Conservation (phyloP, 2,329 filamentous ascomycete species). For the Cladophialophora immunda region DNA sequence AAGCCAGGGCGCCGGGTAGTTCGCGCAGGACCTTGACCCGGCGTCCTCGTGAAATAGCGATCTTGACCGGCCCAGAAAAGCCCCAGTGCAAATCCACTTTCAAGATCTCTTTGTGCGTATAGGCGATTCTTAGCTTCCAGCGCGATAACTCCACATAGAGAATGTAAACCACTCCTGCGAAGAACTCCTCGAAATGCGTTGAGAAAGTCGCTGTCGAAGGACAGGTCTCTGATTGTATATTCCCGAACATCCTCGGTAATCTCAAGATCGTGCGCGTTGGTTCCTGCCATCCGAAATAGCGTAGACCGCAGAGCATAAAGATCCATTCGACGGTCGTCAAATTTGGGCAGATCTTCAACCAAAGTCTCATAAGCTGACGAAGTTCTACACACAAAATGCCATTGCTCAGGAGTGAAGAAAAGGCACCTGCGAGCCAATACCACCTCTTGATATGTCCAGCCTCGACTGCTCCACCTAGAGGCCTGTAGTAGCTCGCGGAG, state of each 20-base stretch:
- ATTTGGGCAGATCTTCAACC: constrained; percentile 4
- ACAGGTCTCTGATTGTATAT: constrained; percentile 16
- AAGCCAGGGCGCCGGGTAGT: constrained; percentile 10
- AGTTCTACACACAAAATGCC: constrained; percentile 11
- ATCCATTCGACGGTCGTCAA: neutral
- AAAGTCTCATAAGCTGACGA: constrained; percentile 13
- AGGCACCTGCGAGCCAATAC: constrained; percentile 16
- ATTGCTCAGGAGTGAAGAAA: constrained; percentile 28
- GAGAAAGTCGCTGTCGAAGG: constrained; percentile 14
- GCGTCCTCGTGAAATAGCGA: constrained; percentile 5
- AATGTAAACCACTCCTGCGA: neutral
- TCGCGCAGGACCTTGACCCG: constrained; percentile 5
- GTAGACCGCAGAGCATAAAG: constrained; percentile 11
- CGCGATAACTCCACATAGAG: constrained; percentile 4
- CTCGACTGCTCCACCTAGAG: constrained; percentile 16
- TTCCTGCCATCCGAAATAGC: constrained; percentile 7
- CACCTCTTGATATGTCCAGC: constrained; percentile 26
- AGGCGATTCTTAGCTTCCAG: neutral
- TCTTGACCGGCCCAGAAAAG: constrained; percentile 9
- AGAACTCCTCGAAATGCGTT: constrained; percentile 20
- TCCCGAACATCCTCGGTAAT: constrained; percentile 18
- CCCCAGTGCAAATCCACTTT: constrained; percentile 9
- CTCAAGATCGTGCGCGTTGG: constrained; percentile 13
- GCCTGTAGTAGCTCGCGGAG: constrained; percentile 4
- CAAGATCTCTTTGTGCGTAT: neutral